These are phyloP conservation scores for Persicaria maculosa DNA, from an alignment of 148 eudicot genomes.

Conservation along the genomic window DNA sequence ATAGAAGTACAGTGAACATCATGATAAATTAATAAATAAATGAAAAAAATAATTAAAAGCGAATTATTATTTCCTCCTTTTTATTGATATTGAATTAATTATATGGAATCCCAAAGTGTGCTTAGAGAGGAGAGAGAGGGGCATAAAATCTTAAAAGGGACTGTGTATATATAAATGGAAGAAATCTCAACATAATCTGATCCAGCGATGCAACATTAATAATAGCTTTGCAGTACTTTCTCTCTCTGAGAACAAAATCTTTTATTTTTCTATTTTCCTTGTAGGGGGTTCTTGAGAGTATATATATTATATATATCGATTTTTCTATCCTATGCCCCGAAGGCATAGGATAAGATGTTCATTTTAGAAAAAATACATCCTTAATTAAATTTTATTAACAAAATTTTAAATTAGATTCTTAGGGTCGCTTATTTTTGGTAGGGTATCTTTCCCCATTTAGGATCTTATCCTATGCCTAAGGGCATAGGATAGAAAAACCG, in stretches of 20 bases:
- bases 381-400: too few relatives aligned
- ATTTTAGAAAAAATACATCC: too few relatives aligned
- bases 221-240: slow-evolving; percentile 1
- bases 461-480: too few relatives aligned
- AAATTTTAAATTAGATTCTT: too few relatives aligned
- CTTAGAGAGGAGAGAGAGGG: slow-evolving; percentile 8
- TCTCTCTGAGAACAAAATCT: background rate
- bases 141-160: slow-evolving; percentile 11
- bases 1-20: background rate
- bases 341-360: too few relatives aligned
- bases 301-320: too few relatives aligned
- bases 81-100: background rate
- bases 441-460: too few relatives aligned
- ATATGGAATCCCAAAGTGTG: slow-evolving; percentile 19
- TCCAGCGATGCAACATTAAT: slow-evolving; percentile 13
- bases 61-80: background rate
- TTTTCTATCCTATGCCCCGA: too few relatives aligned
- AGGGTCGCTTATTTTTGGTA: too few relatives aligned
- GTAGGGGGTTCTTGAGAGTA: background rate
- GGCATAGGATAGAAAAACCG: too few relatives aligned
- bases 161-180: slow-evolving; percentile 10
- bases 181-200: slow-evolving; percentile 5
- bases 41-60: background rate
- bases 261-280: background rate
- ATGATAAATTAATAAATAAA: too few relatives aligned